These are phyloP conservation scores for Kwoniella bestiolae DNA, from an alignment of 768 basidiomycete species.

Conservation along the genomic window DNA sequence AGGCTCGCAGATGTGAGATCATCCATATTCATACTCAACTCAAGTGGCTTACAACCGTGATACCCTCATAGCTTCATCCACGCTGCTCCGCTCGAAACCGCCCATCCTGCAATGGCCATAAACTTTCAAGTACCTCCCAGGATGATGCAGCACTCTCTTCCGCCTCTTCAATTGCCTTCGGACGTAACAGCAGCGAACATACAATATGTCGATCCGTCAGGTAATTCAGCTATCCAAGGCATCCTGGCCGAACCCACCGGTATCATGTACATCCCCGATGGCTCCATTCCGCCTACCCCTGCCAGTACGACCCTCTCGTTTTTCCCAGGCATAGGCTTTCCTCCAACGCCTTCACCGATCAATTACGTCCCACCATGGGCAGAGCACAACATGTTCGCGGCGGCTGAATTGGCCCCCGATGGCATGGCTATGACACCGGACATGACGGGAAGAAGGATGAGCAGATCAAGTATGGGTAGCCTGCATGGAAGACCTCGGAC, in stretches of 20 bases:
- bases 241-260: background rate
- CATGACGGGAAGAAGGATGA: slow-evolving; percentile 11
- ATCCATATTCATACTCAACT: too few relatives aligned
- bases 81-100: background rate
- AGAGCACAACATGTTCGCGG: slow-evolving; percentile 37
- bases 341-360: slow-evolving; percentile 26
- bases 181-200: background rate
- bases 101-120: background rate
- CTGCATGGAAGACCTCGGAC: slow-evolving; percentile 21
- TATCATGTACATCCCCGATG: slow-evolving; percentile 2
- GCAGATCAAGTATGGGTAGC: slow-evolving; percentile 10
- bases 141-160: background rate
- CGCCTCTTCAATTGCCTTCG: background rate
- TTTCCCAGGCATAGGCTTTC: background rate
- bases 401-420: background rate
- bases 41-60: too few relatives aligned
- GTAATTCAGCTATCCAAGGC: background rate
- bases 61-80: background rate
- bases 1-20: slow-evolving; percentile 48
- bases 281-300: slow-evolving; percentile 5
- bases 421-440: slow-evolving; percentile 8
- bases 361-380: slow-evolving; percentile 34
- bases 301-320: background rate
- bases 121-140: background rate
- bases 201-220: background rate